Evolutionary conservation across 257 asterid species (phyloP).

Genomic region (Haberlea rhodopensis): DNA sequence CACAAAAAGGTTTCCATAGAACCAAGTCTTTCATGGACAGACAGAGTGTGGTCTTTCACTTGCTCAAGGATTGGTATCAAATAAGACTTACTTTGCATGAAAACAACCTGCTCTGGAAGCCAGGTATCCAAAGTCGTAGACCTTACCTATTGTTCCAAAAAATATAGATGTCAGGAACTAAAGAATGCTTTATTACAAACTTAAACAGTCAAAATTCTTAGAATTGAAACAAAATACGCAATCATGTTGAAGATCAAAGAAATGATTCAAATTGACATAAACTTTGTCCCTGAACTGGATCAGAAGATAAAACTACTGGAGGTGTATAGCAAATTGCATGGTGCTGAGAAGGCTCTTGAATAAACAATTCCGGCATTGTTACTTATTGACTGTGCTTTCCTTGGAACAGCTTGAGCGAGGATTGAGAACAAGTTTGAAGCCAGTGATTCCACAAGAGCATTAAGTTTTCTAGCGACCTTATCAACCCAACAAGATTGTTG

Average conservation of each 20-base stretch:
- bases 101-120: slow-evolving; percentile 90
- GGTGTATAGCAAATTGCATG: neutral
- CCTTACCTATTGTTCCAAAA: slow-evolving; percentile 55
- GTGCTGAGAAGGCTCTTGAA: neutral
- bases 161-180: slow-evolving; percentile 1
- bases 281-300: neutral
- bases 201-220: neutral
- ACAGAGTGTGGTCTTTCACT: neutral
- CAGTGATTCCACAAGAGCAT: neutral
- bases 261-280: slow-evolving; percentile 1
- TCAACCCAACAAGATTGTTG: neutral
- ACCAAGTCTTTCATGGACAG: neutral
- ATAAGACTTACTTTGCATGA: slow-evolving; percentile 66
- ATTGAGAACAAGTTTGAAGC: neutral
- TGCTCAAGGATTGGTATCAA: neutral
- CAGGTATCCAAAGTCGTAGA: slow-evolving; percentile 93
- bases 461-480: neutral
- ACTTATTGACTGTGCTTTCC: neutral
- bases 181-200: slow-evolving; percentile 7
- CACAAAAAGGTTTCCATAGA: neutral
- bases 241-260: neutral
- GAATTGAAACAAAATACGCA: neutral
- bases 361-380: too few relatives aligned
- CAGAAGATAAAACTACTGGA: neutral
- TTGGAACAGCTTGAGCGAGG: too few relatives aligned